Percentiles rank a stretch among this genome's conserved stretches.
Conservation (phyloP, 768 basidiomycete species). For the Lactarius hatsudake region DNA sequence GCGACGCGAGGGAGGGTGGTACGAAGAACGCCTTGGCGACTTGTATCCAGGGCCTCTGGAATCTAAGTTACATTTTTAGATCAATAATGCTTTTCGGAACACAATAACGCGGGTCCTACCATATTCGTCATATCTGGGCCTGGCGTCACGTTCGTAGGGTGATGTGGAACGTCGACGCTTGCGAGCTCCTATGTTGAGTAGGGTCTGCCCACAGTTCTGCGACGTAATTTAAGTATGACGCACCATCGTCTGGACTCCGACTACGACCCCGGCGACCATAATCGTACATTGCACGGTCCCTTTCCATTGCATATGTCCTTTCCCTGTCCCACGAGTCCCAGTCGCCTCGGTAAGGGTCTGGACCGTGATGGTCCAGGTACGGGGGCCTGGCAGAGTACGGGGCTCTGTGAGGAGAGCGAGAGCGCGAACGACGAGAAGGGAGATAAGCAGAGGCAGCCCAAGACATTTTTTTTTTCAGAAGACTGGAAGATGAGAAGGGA, state of each 20-base stretch:
- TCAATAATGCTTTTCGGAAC: constrained; percentile 11
- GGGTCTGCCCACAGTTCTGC: not conserved
- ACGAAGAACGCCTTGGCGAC: constrained; percentile 58
- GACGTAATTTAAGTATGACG: constrained; percentile 22
- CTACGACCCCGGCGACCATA: constrained; percentile 70
- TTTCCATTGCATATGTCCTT: constrained; percentile 64
- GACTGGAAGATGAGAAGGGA: constrained; percentile 51
- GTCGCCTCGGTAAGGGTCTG: constrained; percentile 57
- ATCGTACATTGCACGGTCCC: constrained; percentile 67
- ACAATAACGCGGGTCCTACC: constrained; percentile 45
- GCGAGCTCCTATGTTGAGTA: constrained; percentile 46
- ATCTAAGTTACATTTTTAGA: constrained; percentile 39
- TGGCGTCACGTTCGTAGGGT: constrained; percentile 78
- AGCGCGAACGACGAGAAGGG: constrained; percentile 74
- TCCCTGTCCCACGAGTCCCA: constrained; percentile 78
- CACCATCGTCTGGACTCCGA: constrained; percentile 79
- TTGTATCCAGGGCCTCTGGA: constrained; percentile 64
- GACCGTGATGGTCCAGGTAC: constrained; percentile 56
- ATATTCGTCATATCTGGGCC: constrained; percentile 82
- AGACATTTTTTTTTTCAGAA: constrained; percentile 48
- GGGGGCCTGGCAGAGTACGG: constrained; percentile 53
- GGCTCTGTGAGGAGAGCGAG: constrained; percentile 65
- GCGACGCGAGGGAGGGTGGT: constrained; percentile 44
- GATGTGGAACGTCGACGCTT: constrained; percentile 79
- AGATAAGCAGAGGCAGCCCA: constrained; percentile 73